Percentiles rank a stretch among this genome's conserved stretches.
phyloP scores from a whole-genome alignment of 768 basidiomycete genomes.

The Peribolospora kevripleyi region DNA sequence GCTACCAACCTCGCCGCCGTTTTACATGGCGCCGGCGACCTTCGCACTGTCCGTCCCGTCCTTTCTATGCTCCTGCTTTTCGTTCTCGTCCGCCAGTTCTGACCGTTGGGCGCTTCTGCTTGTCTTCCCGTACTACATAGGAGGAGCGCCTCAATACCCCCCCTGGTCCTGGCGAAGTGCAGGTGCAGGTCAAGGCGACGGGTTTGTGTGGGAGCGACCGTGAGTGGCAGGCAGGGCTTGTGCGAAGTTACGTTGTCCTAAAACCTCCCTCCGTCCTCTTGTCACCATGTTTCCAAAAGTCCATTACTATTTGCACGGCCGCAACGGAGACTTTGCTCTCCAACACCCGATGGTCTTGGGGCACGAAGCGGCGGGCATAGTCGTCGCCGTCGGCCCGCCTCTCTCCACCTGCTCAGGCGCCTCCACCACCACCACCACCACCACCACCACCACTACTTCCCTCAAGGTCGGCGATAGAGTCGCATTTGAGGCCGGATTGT shows the following conservation, averaged over 20 bases:
- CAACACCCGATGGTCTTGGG: slow-evolving; percentile 71
- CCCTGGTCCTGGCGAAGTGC: slow-evolving; percentile 46
- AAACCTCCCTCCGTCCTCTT: background rate
- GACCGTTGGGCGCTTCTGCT: background rate
- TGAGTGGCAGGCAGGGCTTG: slow-evolving; percentile 20
- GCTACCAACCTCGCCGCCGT: slow-evolving; percentile 37
- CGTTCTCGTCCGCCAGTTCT: background rate
- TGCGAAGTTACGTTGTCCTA: background rate
- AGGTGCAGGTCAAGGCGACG: slow-evolving; percentile 55
- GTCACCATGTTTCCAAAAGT: slow-evolving; percentile 25
- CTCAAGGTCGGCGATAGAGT: slow-evolving; percentile 51
- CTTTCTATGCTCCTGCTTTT: background rate
- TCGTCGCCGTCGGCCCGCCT: slow-evolving; percentile 57
- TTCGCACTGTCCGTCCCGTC: slow-evolving; percentile 32
- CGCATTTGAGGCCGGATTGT: slow-evolving; percentile 78
- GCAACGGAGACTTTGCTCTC: slow-evolving; percentile 78
- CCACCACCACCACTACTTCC: too few species aligned
- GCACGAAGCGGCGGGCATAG: slow-evolving; percentile 71
- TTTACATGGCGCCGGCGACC: slow-evolving; percentile 58
- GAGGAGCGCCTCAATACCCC: slow-evolving; percentile 39
- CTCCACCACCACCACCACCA: too few species aligned
- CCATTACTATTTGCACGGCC: slow-evolving; percentile 69
- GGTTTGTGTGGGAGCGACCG: slow-evolving; percentile 74
- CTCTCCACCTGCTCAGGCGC: slow-evolving; percentile 23
- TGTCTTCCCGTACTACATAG: background rate